Evolutionary conservation across 2,329 filamentous ascomycete genomes (phyloP).

Genomic region (Cordyceps cateniannulata): DNA sequence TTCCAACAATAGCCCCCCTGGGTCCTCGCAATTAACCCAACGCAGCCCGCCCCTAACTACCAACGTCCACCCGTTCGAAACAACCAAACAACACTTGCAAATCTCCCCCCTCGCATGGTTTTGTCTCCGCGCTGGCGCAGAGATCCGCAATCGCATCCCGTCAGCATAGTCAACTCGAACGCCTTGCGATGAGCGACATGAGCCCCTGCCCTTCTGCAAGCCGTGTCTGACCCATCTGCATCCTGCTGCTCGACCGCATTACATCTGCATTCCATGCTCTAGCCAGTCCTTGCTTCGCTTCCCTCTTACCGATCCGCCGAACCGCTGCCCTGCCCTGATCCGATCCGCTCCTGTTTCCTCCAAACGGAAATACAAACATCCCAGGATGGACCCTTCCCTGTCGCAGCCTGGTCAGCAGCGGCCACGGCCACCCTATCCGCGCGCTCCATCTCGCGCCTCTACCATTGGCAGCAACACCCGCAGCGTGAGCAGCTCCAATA

Average conservation of each 20-base stretch:
- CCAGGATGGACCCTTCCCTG: constrained; percentile 26
- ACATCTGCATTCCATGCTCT: constrained; percentile 1
- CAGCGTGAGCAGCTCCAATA: constrained; percentile 35
- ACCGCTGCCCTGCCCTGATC: background rate
- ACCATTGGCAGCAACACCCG: constrained; percentile 36
- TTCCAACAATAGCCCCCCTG: background rate
- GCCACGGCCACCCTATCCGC: constrained; percentile 29
- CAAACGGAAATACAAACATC: background rate
- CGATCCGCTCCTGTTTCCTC: background rate
- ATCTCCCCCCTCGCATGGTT: background rate
- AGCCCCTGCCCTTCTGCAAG: background rate
- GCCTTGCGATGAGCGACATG: background rate
- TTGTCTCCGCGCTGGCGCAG: constrained; percentile 9
- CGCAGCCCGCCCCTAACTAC: background rate
- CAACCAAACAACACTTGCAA: background rate
- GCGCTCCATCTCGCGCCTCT: constrained; percentile 41
- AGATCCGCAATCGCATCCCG: background rate
- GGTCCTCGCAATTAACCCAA: background rate
- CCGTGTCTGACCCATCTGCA: constrained; percentile 5
- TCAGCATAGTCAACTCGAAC: background rate
- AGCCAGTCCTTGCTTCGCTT: background rate
- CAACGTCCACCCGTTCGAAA: background rate
- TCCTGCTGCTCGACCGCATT: background rate
- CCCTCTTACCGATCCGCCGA: background rate
- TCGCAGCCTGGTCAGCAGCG: constrained; percentile 21